Evolutionary conservation across 306 rosid species (phyloP), one percentile per base, ranked within the genome.

Genomic region (Mucuna pruriens): DNA sequence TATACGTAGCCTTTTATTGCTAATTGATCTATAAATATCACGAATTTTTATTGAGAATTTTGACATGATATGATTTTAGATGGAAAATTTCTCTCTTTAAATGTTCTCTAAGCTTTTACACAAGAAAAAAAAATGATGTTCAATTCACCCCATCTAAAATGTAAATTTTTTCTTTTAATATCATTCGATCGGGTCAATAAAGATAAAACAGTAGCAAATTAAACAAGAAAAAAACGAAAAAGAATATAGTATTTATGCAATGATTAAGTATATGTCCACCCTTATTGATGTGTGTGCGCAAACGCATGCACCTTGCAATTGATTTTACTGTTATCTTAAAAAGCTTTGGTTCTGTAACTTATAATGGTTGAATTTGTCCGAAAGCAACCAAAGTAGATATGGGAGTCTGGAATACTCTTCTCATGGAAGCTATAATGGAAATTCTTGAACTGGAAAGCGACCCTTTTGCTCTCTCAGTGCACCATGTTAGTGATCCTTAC

Each of bases 241-340:
- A n/a, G n/a, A 49, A 57, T 7, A 44, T 34, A 22, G 42, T 29
- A 62, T 62, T 31, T 13, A 29, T 62, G 34, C 45, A 78, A 40
- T 23, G 60, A 40, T 54, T 68, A 51, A 78, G 67, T 23, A 36
- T 54, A 12, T 48, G 63, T 33, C 36, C 8, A 58, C 20, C 33
- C 49, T 39, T 49, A 52, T 39, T 77, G 69, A 81, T 73, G 65
- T 23, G 44, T 66, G 64, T 34, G 82, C 34, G 54, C 12, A 86
- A 80, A 64, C 81, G 89, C 90, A 80, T 87, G 87, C 90, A 84
- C 20, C 54, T 71, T 39, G 79, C 74, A 66, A 82, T 80, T 84
- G 85, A 87, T 84, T 78, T 78, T 34, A 58, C 77, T 75, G 87
- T 71, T 80, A 25, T 81, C 52, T 48, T 80, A 70, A 67, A 77